These are phyloP conservation scores for Stephania japonica DNA, from an alignment of 164 flowering plant species.

Conservation along the genomic window DNA sequence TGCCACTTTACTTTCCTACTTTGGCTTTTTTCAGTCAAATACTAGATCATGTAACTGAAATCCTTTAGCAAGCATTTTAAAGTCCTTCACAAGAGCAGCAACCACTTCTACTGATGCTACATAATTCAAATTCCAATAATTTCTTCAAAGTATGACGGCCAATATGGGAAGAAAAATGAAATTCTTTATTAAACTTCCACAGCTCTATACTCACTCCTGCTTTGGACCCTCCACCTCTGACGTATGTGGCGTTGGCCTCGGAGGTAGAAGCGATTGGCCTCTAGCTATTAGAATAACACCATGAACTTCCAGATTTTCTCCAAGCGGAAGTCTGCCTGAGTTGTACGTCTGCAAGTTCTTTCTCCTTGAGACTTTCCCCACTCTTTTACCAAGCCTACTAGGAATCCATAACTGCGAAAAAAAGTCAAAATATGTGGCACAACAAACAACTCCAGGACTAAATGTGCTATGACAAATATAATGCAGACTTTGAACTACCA, in stretches of 20 bases:
- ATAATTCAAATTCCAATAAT: constrained; percentile 68
- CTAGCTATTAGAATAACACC: constrained; percentile 48
- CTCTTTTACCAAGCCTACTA: constrained; percentile 39
- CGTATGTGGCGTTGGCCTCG: not conserved
- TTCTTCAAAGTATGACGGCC: constrained; percentile 39
- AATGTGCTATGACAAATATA: constrained; percentile 29
- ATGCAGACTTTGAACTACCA: constrained; percentile 31
- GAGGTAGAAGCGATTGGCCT: constrained; percentile 65
- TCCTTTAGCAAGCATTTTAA: constrained; percentile 52
- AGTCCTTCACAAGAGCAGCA: constrained; percentile 38
- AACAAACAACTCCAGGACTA: constrained; percentile 60
- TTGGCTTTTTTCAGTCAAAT: constrained; percentile 42
- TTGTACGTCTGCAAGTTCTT: constrained; percentile 42
- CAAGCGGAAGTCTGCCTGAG: constrained; percentile 34
- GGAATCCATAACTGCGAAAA: constrained; percentile 71
- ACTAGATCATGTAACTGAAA: constrained; percentile 46
- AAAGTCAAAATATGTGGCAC: constrained; percentile 54
- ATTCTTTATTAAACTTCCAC: constrained; percentile 25
- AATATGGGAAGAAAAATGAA: constrained; percentile 60
- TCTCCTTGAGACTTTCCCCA: constrained; percentile 43
- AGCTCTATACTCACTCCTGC: constrained; percentile 15
- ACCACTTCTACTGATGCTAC: constrained; percentile 44
- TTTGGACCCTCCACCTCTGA: constrained; percentile 18
- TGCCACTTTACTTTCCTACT: constrained; percentile 58
- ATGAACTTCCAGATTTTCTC: constrained; percentile 44